phyloP scores from a whole-genome alignment of 352 stramenopile species.

The Phytophthora vignae region DNA sequence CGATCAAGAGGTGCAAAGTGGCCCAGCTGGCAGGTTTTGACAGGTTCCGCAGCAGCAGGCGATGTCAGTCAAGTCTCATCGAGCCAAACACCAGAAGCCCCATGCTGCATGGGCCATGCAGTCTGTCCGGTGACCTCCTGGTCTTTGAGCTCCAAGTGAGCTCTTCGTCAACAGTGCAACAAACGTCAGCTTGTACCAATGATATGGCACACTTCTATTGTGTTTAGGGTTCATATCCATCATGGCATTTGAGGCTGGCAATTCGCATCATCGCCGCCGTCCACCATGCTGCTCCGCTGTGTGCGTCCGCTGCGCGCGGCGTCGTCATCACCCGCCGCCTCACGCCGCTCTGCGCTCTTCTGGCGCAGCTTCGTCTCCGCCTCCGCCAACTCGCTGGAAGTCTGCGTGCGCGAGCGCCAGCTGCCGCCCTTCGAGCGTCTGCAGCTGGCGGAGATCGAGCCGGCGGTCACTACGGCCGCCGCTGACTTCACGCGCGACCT shows the following conservation, averaged over 20 bases:
- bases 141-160: background rate
- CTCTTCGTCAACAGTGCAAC: constrained; percentile 4
- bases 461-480: constrained; percentile 62
- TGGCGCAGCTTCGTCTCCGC: constrained; percentile 28
- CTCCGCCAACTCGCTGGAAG: constrained; percentile 58
- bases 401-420: constrained; percentile 62
- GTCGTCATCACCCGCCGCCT: constrained; percentile 1
- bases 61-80: background rate
- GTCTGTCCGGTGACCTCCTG: background rate
- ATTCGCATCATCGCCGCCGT: background rate
- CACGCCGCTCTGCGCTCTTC: constrained; percentile 25
- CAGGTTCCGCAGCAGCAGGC: constrained; percentile 27
- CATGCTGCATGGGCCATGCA: background rate
- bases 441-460: constrained; percentile 66
- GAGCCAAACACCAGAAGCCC: background rate
- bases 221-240: constrained; percentile 3
- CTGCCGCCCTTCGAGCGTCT: constrained; percentile 79
- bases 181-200: background rate
- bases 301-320: constrained; percentile 25
- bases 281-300: constrained; percentile 42
- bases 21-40: constrained; percentile 26
- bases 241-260: constrained; percentile 16
- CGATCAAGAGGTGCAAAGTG: constrained; percentile 3
- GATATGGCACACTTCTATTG: constrained; percentile 9
- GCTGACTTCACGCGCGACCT: constrained; percentile 61